Percentiles rank a stretch among this genome's conserved stretches.
phyloP scores from a whole-genome alignment of 148 eudicot species.

The Diospyros kaki region DNA sequence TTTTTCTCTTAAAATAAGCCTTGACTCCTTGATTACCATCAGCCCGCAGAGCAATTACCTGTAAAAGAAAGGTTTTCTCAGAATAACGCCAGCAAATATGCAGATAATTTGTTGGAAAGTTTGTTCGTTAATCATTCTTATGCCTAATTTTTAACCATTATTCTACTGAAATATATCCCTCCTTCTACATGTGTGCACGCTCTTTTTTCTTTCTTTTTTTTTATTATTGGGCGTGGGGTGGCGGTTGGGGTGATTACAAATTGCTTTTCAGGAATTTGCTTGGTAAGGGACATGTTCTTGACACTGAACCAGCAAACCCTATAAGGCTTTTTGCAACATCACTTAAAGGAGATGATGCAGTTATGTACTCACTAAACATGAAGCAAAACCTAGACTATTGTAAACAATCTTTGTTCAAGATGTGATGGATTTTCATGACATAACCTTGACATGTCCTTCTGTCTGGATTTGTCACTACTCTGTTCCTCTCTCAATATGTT shows the following conservation, averaged over 20 bases:
- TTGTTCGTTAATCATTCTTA: background rate
- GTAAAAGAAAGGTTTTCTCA: too few species aligned
- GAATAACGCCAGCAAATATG: too few species aligned
- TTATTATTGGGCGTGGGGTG: background rate
- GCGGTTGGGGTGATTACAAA: background rate
- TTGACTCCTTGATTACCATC: too few species aligned
- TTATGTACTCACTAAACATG: background rate
- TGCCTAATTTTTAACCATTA: background rate
- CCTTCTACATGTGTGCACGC: background rate
- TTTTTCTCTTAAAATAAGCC: too few species aligned
- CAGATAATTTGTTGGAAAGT: background rate
- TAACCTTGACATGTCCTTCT: background rate
- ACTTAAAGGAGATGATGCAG: too few species aligned
- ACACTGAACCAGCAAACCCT: background rate
- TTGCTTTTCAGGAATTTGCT: background rate
- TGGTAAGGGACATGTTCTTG: background rate
- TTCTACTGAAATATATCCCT: background rate
- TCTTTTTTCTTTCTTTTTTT: too few species aligned
- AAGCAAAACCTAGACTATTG: background rate
- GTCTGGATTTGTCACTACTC: background rate
- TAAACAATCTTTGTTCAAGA: slow-evolving; percentile 1
- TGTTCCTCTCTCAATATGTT: background rate
- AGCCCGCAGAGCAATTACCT: too few species aligned
- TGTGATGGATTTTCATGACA: background rate
- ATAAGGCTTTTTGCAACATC: background rate